These are phyloP conservation scores for Elymus sibiricus DNA, from an alignment of 176 grass and related monocot species.

Conservation along the genomic window DNA sequence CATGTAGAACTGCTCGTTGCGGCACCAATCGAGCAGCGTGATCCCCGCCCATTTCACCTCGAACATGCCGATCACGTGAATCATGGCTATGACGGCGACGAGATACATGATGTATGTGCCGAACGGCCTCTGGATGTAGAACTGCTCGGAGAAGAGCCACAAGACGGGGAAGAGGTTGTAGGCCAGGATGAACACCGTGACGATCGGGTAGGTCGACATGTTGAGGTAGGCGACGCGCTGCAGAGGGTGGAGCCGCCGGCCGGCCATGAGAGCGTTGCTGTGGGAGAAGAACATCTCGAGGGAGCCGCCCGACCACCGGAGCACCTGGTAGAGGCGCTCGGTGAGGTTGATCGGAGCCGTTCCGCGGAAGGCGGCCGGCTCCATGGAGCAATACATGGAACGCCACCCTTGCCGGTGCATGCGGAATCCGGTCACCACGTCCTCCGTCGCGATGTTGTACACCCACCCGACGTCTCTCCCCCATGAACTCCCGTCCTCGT, in stretches of 20 bases:
- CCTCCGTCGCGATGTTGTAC: slow-evolving; percentile 53
- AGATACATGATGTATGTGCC: slow-evolving; percentile 32
- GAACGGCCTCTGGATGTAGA: slow-evolving; percentile 45
- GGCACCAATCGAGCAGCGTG: slow-evolving; percentile 49
- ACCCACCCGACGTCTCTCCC: slow-evolving; percentile 44
- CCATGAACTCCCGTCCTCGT: slow-evolving; percentile 34
- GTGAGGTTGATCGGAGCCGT: slow-evolving; percentile 51
- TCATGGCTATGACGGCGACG: slow-evolving; percentile 14
- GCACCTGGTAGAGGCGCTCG: slow-evolving; percentile 43
- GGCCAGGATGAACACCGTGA: slow-evolving; percentile 40
- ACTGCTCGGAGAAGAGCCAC: slow-evolving; percentile 41
- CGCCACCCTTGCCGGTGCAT: slow-evolving; percentile 51
- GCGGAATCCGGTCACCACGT: slow-evolving; percentile 46
- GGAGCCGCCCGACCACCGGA: slow-evolving; percentile 37
- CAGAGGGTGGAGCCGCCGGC: slow-evolving; percentile 11
- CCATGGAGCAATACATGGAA: slow-evolving; percentile 35
- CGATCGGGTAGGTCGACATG: slow-evolving; percentile 47
- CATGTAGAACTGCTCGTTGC: slow-evolving; percentile 60
- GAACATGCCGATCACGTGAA: slow-evolving; percentile 46
- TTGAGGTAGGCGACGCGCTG: slow-evolving; percentile 44
- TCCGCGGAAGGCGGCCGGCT: slow-evolving; percentile 41
- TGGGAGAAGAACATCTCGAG: slow-evolving; percentile 57
- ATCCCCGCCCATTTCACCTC: slow-evolving; percentile 42
- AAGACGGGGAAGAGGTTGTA: slow-evolving; percentile 48
- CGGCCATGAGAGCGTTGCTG: slow-evolving; percentile 37